phyloP scores from a whole-genome alignment of 768 basidiomycete genomes.

The Xanthoconium purpureum region DNA sequence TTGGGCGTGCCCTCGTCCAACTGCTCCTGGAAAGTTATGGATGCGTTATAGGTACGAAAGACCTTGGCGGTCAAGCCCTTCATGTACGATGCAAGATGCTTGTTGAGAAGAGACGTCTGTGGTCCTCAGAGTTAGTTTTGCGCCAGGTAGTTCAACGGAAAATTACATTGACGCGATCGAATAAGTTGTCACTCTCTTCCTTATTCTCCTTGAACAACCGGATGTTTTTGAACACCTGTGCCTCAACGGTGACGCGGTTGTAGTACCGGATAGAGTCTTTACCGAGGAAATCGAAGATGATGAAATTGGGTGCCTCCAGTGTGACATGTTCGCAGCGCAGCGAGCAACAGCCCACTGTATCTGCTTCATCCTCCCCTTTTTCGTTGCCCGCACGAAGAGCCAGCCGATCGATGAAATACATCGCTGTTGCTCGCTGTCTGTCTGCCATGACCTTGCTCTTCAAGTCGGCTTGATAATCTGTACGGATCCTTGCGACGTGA shows the following conservation, averaged over 20 bases:
- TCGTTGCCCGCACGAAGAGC: slow-evolving; percentile 99
- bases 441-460: slow-evolving; percentile 91
- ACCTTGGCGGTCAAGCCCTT: slow-evolving; percentile 98
- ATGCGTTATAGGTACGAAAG: slow-evolving; percentile 99
- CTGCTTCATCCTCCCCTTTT: slow-evolving; percentile 99
- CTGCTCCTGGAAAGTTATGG: slow-evolving; percentile 90
- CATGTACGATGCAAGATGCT: slow-evolving; percentile 92
- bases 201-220: slow-evolving; percentile 96
- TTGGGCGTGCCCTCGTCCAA: slow-evolving; percentile 71
- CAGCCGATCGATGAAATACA: slow-evolving; percentile 97
- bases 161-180: slow-evolving; percentile 87
- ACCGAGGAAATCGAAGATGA: slow-evolving; percentile 96
- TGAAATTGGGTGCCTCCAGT: slow-evolving; percentile 78
- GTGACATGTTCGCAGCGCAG: slow-evolving; percentile 96
- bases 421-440: slow-evolving; percentile 95
- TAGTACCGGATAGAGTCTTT: slow-evolving; percentile 99
- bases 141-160: background rate
- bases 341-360: slow-evolving; percentile 98
- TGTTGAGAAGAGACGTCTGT: slow-evolving; percentile 84
- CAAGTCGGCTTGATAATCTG: slow-evolving; percentile 82
- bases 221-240: slow-evolving; percentile 97
- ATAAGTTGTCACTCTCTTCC: slow-evolving; percentile 80
- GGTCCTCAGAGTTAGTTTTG: slow-evolving; percentile 17
- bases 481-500: slow-evolving; percentile 86
- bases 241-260: slow-evolving; percentile 84